Percentiles rank a stretch among this genome's conserved stretches.
Evolutionary conservation across 1,139 yeast genomes (phyloP).

Genomic region (Geotrichum candidum): DNA sequence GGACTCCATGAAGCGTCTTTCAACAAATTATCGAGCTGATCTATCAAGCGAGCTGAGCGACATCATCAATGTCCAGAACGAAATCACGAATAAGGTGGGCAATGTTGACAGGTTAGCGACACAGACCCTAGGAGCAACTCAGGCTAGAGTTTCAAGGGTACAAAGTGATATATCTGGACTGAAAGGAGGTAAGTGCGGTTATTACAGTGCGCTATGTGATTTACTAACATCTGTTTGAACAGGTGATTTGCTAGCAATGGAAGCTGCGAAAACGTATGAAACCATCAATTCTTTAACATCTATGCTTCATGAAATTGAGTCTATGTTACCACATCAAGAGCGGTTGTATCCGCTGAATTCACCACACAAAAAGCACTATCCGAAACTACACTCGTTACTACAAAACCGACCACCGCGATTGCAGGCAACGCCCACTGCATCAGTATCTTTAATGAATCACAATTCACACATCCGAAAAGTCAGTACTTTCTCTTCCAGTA

Average conservation of each 20-base stretch:
- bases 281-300: constrained; percentile 19
- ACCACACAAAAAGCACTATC: constrained; percentile 30
- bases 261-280: constrained; percentile 21
- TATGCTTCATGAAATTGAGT: constrained; percentile 24
- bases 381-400: constrained; percentile 26
- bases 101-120: constrained; percentile 22
- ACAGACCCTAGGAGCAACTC: constrained; percentile 20
- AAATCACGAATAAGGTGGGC: constrained; percentile 21
- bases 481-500: neutral
- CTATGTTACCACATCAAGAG: constrained; percentile 25
- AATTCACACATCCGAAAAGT: constrained; percentile 1
- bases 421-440: neutral
- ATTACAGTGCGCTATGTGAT: neutral
- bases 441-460: neutral
- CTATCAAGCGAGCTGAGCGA: constrained; percentile 21
- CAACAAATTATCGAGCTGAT: constrained; percentile 19
- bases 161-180: constrained; percentile 17
- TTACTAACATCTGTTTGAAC: neutral
- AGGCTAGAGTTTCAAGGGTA: constrained; percentile 16
- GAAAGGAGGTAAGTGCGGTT: constrained; percentile 13
- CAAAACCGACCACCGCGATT: constrained; percentile 6
- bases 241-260: constrained; percentile 17
- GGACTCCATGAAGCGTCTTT: constrained; percentile 16
- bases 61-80: constrained; percentile 19
- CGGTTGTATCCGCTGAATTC: constrained; percentile 23